Percentiles rank a stretch among this genome's conserved stretches.
phyloP scores from a whole-genome alignment of 106 monocot genomes.

The Xerophyta viscosa region DNA sequence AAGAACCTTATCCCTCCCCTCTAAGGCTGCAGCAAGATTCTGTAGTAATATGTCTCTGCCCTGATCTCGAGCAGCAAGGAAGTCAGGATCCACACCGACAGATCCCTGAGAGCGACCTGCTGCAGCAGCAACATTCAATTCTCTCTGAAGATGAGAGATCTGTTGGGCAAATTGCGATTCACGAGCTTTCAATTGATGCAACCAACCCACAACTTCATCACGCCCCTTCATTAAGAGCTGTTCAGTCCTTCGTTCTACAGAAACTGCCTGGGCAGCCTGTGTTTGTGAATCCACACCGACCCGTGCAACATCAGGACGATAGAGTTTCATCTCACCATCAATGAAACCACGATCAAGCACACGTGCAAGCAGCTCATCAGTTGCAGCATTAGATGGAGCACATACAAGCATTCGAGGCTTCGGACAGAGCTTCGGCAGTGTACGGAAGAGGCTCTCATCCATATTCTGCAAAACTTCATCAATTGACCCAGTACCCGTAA shows the following conservation, averaged over 20 bases:
- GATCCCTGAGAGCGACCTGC: slow-evolving; percentile 84
- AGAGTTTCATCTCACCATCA: slow-evolving; percentile 97
- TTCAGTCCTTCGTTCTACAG: slow-evolving; percentile 92
- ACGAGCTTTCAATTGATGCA: slow-evolving; percentile 62
- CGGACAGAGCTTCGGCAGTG: slow-evolving; percentile 90
- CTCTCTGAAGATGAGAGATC: slow-evolving; percentile 57
- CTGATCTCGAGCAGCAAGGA: slow-evolving; percentile 70
- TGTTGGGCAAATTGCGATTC: slow-evolving; percentile 70
- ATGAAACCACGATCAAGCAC: slow-evolving; percentile 96
- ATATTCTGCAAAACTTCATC: slow-evolving; percentile 98
- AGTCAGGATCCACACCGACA: slow-evolving; percentile 94
- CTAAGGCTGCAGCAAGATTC: slow-evolving; percentile 75
- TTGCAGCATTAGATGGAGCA: slow-evolving; percentile 97
- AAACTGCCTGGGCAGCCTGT: slow-evolving; percentile 94
- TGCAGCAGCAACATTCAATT: slow-evolving; percentile 62
- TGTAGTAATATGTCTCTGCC: slow-evolving; percentile 69
- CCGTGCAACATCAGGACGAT: slow-evolving; percentile 96
- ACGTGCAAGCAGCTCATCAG: slow-evolving; percentile 85
- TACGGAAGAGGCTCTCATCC: slow-evolving; percentile 88
- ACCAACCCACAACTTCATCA: slow-evolving; percentile 82
- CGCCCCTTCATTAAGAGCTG: slow-evolving; percentile 80
- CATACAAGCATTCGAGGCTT: slow-evolving; percentile 99
- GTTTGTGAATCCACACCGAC: slow-evolving; percentile 95
- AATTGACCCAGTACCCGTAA: slow-evolving; percentile 53
- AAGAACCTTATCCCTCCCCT: slow-evolving; percentile 83